Evolutionary conservation across 352 stramenopile genomes (phyloP), one percentile per base, ranked within the genome.

Genomic region (Pythium vanterpoolii): DNA sequence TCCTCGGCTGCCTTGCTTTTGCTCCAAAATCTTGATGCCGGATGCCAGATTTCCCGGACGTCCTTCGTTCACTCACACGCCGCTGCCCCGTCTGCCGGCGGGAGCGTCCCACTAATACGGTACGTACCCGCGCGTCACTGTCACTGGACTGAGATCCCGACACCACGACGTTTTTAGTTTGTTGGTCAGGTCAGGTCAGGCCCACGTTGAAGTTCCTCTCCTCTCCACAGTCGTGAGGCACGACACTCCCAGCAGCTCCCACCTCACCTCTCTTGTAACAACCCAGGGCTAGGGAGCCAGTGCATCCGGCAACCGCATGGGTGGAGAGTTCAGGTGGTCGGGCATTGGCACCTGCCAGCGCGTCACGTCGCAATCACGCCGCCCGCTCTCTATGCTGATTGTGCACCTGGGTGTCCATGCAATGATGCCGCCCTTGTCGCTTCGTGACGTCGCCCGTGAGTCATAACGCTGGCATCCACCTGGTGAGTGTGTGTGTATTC

Each of bases 321-420:
- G 42, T 49, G 43, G 24, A 34, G 34, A 26, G 43, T 49, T 49
- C 43, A 49, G 43, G 10, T 49, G 43, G 24, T 49, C 43, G 43
- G 43, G 8, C 10, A 14, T 23, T 33, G 24, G 21, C 9, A 43
- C 23, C 21, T 18, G 40, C n/a, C 19, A 9, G 5, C 40, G n/a
- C n/a, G n/a, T n/a, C n/a, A n/a, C n/a, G n/a, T n/a, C 43, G 23
- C 43, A 49, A 49, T 33, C 43, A 49, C 24, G 23, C 11, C 5
- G 43, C 24, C 23, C 16, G 13, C 3, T 49, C 43, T 49, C 43
- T 49, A 13, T 13, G 7, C 26, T 3, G 43, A 49, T 49, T 49
- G 43, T 49, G 43, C 43, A 3, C 4, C 21, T 13, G 21, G 21
- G 31, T 38, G 13, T 21, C 34, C 4, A 5, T 5, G 34, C 34